Evolutionary conservation across 305 asterid genomes (phyloP).

Genomic region (Ilex paraguariensis): DNA sequence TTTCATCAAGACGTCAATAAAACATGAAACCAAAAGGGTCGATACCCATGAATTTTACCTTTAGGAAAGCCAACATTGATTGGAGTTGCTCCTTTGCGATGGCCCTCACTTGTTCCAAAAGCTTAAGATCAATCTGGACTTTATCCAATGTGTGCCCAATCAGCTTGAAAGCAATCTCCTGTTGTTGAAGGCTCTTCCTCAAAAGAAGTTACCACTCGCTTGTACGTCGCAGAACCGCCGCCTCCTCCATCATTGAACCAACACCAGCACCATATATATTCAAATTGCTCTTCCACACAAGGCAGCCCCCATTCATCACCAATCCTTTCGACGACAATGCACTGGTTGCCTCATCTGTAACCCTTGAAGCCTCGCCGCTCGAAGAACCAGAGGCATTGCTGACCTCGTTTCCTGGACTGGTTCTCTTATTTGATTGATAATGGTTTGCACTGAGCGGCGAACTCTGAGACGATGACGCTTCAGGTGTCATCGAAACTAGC

Average conservation of each 20-base stretch:
- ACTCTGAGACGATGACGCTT: conserved; percentile 51
- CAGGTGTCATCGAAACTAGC: conserved; percentile 29
- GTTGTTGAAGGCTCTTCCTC: conserved; percentile 87
- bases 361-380: conserved; percentile 34
- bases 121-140: conserved; percentile 54
- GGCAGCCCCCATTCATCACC: too few relatives aligned
- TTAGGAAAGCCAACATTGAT: conserved; percentile 68
- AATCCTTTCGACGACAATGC: too few relatives aligned
- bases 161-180: conserved; percentile 70
- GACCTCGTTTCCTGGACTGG: conserved; percentile 29
- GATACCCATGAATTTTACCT: conserved; percentile 35
- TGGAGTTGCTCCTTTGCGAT: conserved; percentile 69
- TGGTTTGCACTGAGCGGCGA: conserved; percentile 49
- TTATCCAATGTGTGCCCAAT: conserved; percentile 58
- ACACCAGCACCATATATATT: conserved; percentile 15
- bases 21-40: too few relatives aligned
- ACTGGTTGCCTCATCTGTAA: conserved; percentile 3
- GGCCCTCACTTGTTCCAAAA: conserved; percentile 77
- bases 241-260: conserved; percentile 5
- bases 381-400: conserved; percentile 35
- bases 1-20: too few relatives aligned
- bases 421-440: conserved; percentile 25
- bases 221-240: conserved; percentile 11
- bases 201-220: conserved; percentile 43
- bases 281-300: too few relatives aligned